A percentile compares a stretch with the other conserved stretches of the same genome.
Evolutionary conservation across 2,329 filamentous ascomycete species (phyloP).

Genomic region (Curvularia eragrostidis): DNA sequence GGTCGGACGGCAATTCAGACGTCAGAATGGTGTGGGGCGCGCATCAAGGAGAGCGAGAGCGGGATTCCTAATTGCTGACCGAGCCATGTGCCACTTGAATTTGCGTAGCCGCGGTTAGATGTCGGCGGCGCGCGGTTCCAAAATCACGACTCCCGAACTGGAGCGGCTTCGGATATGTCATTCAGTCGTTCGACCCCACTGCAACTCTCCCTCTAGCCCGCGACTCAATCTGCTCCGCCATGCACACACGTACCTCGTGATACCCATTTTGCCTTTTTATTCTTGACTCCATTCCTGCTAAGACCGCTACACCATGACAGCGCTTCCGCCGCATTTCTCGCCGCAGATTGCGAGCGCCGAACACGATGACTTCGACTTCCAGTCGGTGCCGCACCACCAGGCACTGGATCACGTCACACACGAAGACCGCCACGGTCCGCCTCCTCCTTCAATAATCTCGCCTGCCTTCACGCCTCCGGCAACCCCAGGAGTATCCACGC

Average conservation of each 20-base stretch:
- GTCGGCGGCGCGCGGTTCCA: conserved; percentile 30
- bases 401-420: conserved; percentile 20
- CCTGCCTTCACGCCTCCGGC: conserved; percentile 55
- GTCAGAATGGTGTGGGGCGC: conserved; percentile 1
- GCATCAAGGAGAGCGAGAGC: background rate
- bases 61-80: conserved; percentile 31
- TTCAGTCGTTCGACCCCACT: conserved; percentile 14
- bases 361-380: conserved; percentile 50
- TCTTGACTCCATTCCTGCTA: background rate
- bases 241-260: background rate
- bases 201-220: background rate
- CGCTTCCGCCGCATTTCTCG: conserved; percentile 61
- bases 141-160: conserved; percentile 8
- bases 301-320: conserved; percentile 53
- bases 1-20: background rate
- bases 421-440: conserved; percentile 24
- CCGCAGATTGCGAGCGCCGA: conserved; percentile 57
- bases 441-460: conserved; percentile 54
- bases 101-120: conserved; percentile 17
- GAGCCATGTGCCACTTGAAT: conserved; percentile 8
- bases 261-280: background rate
- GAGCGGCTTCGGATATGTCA: conserved; percentile 25
- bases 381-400: conserved; percentile 26
- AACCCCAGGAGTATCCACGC: conserved; percentile 43
- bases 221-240: background rate